Evolutionary conservation across 805 yeast genomes (phyloP).

Genomic region (Blastobotrys mokoenaii): DNA sequence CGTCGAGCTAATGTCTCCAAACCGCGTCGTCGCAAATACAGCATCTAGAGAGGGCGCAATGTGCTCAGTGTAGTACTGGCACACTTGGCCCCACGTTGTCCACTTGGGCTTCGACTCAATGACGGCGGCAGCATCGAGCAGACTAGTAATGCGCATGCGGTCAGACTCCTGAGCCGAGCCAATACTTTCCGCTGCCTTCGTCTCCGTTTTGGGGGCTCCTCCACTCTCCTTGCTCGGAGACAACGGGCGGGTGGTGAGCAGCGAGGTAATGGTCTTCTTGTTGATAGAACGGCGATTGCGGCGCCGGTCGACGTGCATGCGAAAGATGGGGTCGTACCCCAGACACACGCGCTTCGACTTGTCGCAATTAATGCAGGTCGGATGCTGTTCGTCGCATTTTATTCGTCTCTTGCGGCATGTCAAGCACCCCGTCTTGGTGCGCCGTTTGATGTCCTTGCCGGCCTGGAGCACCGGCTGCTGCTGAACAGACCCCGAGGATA

Average conservation of each 20-base stretch:
- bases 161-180: neutral
- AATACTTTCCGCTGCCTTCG: no score
- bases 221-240: neutral
- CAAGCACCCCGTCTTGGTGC: slow-evolving; percentile 69
- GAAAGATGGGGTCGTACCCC: slow-evolving; percentile 47
- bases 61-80: slow-evolving; percentile 13
- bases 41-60: slow-evolving; percentile 22
- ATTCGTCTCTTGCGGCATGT: slow-evolving; percentile 66
- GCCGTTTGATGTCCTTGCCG: slow-evolving; percentile 20
- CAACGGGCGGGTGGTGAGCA: neutral
- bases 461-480: neutral
- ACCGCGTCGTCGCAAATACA: slow-evolving; percentile 19
- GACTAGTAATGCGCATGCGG: slow-evolving; percentile 18
- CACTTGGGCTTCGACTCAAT: slow-evolving; percentile 7
- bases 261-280: slow-evolving; percentile 1
- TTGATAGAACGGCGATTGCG: slow-evolving; percentile 3
- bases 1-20: slow-evolving; percentile 6
- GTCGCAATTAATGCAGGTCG: slow-evolving; percentile 60
- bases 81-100: slow-evolving; percentile 21
- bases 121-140: slow-evolving; percentile 19
- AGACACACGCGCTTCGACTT: slow-evolving; percentile 54
- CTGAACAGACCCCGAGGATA: neutral
- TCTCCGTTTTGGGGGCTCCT: no score
- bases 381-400: slow-evolving; percentile 70
- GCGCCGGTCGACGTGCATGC: slow-evolving; percentile 12